Evolutionary conservation across 2,329 filamentous ascomycete species (phyloP).

Genomic region (Colletotrichum truncatum): DNA sequence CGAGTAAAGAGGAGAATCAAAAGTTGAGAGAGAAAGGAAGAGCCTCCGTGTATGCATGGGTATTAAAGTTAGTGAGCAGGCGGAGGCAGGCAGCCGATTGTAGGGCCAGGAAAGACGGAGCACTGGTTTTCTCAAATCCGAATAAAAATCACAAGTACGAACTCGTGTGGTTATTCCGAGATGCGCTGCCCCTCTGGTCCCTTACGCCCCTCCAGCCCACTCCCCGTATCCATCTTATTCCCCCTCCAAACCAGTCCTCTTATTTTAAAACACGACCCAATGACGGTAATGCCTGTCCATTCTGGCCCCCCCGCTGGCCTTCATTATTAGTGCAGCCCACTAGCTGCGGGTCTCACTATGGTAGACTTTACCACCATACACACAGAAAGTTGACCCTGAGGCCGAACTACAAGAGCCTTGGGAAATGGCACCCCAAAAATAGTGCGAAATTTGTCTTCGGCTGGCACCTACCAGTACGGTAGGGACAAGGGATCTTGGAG

Average conservation of each 20-base stretch:
- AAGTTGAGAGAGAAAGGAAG: background rate
- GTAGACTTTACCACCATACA: background rate
- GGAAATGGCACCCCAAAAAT: slow-evolving; percentile 22
- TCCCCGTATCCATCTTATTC: background rate
- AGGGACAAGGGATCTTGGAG: slow-evolving; percentile 19
- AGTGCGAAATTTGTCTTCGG: slow-evolving; percentile 15
- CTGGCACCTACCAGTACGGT: slow-evolving; percentile 7
- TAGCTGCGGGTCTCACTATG: too few relatives aligned
- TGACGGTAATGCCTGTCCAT: slow-evolving; percentile 22
- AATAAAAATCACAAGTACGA: background rate
- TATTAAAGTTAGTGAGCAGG: too few relatives aligned
- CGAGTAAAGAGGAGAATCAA: background rate
- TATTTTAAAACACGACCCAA: slow-evolving; percentile 27
- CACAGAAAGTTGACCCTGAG: slow-evolving; percentile 10
- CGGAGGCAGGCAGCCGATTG: background rate
- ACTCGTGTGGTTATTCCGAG: background rate
- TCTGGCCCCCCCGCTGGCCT: background rate
- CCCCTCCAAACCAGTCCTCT: slow-evolving; percentile 22
- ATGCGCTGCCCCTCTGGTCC: background rate
- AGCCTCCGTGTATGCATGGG: background rate
- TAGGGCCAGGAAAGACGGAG: background rate
- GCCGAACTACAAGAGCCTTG: background rate
- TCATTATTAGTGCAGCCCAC: background rate
- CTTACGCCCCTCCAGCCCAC: background rate
- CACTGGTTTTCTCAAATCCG: background rate